These are phyloP conservation scores for Cornus kousa DNA, from an alignment of 148 eudicot species.

Conservation along the genomic window DNA sequence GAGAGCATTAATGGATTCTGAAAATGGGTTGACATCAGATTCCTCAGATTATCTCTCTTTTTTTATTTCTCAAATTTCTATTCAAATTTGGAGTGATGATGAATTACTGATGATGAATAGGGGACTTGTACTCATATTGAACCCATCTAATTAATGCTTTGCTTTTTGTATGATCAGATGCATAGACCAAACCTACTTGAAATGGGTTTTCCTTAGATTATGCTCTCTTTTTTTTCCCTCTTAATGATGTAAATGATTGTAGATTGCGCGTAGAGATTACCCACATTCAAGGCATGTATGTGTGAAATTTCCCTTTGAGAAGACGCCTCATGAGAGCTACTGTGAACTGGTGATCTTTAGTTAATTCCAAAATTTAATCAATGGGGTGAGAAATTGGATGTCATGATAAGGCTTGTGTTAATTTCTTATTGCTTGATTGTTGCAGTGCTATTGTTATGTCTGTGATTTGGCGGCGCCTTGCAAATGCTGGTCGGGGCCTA, in stretches of 20 bases:
- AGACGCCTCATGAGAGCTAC: slow-evolving; percentile 40
- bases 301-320: slow-evolving; percentile 37
- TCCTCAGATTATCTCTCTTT: too few species aligned
- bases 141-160: too few species aligned
- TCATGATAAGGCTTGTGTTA: neutral
- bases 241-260: neutral
- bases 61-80: too few species aligned
- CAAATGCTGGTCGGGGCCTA: neutral
- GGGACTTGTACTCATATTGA: too few species aligned
- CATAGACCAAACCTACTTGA: too few species aligned
- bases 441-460: slow-evolving; percentile 54
- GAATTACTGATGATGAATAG: too few species aligned
- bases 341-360: slow-evolving; percentile 49
- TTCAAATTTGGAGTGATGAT: too few species aligned
- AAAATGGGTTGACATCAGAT: too few species aligned
- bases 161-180: too few species aligned
- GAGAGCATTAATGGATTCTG: too few species aligned
- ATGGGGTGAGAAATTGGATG: neutral
- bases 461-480: slow-evolving; percentile 52
- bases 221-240: neutral
- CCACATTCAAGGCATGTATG: slow-evolving; percentile 73
- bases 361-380: neutral
- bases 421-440: slow-evolving; percentile 10
- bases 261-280: slow-evolving; percentile 72
- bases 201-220: neutral